Percentiles rank a stretch among this genome's conserved stretches.
These are phyloP conservation scores for Geotrichum macrosporum DNA, from an alignment of 1,139 yeast species.

Conservation along the genomic window DNA sequence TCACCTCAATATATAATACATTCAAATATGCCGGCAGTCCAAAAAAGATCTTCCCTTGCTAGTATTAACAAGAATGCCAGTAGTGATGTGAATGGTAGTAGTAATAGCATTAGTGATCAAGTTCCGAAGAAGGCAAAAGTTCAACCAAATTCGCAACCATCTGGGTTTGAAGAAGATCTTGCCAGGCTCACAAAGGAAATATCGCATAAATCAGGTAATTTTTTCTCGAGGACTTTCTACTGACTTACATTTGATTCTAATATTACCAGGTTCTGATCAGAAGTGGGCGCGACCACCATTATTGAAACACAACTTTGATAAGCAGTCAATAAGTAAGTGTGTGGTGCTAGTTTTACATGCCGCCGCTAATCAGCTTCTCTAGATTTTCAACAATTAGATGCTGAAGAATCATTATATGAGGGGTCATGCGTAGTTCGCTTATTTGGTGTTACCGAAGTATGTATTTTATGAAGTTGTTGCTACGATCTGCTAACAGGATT, in stretches of 20 bases:
- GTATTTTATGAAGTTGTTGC: conserved; percentile 3
- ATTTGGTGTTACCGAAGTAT: conserved; percentile 74
- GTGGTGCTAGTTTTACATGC: conserved; percentile 3
- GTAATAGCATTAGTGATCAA: conserved; percentile 3
- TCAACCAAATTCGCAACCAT: conserved; percentile 22
- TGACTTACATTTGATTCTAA: not conserved
- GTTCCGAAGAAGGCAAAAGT: conserved; percentile 13
- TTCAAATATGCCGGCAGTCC: conserved; percentile 9
- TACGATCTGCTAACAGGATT: not conserved
- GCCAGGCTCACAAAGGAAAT: conserved; percentile 41
- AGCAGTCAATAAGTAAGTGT: conserved; percentile 45
- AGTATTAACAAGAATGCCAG: not conserved
- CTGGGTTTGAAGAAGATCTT: conserved; percentile 50
- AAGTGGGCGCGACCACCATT: conserved; percentile 62
- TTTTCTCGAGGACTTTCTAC: not conserved
- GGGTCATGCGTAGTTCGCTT: conserved; percentile 64
- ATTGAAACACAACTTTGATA: conserved; percentile 45
- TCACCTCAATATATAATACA: not conserved
- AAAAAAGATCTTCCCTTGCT: conserved; percentile 13
- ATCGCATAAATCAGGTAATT: conserved; percentile 24
- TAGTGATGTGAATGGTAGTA: not conserved
- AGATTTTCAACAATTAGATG: conserved; percentile 88
- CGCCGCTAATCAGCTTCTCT: not conserved
- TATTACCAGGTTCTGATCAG: conserved; percentile 40
- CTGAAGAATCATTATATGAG: conserved; percentile 62